Evolutionary conservation across 768 basidiomycete species (phyloP), one percentile per base, ranked within the genome.

Genomic region (Suillus luteus): DNA sequence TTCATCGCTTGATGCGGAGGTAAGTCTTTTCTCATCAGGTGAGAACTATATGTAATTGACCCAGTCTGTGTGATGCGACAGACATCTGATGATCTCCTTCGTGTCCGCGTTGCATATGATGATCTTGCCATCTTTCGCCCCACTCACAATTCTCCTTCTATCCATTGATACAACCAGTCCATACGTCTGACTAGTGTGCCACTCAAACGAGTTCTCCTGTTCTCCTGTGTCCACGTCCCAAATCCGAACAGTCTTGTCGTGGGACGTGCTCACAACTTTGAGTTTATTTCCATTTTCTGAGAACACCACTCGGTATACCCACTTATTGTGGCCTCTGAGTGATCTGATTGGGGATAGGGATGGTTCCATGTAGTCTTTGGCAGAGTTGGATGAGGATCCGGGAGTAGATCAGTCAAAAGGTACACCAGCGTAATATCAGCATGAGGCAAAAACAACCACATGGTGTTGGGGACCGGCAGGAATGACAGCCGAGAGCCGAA

Each of bases 101-200:
- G 37, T 11, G 10, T 37, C 37, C 3, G 37, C 37, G 11, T 11
- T 2, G 11, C 37, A 37, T 2, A 37, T 37, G 11, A 37, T 37
- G 10, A 37, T 37, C 37, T 37, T 37, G 37, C 37, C 37, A 37
- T 37, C 44, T n/a, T 10, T 2, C 19, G 44, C n/a, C 44, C 44
- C 44, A 11, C 44, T n/a, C 44, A 44, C 44, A n/a, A 44, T n/a
- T n/a, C n/a, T 44, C 2, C 44, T n/a, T n/a, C 44, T 10, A 44
- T 44, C n/a, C n/a, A 44, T 44, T 10, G 44, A n/a, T 10, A n/a
- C 44, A 11, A 3, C 44, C 10, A 44, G 19, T 44, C 19, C 44
- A n/a, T 0, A 0, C 10, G 44, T 44, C 10, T 0, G 0, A 44
- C n/a, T 44, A n/a, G n/a, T 2, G 10, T 44, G 44, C 4, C 44